Percentiles rank a stretch among this genome's conserved stretches.
Conservation (phyloP, 352 stramenopile species). For the Phytopythium kandeliae region DNA sequence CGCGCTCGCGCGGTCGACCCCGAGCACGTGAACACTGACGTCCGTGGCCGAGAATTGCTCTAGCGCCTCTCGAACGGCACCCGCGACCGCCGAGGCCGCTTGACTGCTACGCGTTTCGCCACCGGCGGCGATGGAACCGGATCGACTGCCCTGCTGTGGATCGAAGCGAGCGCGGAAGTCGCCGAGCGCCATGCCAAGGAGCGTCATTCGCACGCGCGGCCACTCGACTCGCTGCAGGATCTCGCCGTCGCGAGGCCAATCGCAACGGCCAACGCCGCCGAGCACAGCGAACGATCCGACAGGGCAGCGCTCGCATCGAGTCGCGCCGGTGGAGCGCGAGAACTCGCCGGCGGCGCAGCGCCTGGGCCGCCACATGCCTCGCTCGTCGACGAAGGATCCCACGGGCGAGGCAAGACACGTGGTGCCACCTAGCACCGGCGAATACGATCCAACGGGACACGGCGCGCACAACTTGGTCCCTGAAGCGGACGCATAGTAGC, state of each 20-base stretch:
- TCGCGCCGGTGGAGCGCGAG: conserved; percentile 13
- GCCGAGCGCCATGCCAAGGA: conserved; percentile 12
- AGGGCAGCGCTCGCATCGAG: conserved; percentile 23
- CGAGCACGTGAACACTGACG: conserved; percentile 13
- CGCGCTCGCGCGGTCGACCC: neutral
- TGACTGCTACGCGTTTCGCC: neutral
- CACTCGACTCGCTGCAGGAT: conserved; percentile 36
- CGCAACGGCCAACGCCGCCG: conserved; percentile 20
- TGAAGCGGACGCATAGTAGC: conserved; percentile 15
- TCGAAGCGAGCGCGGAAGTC: conserved; percentile 6
- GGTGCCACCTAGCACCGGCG: conserved; percentile 12
- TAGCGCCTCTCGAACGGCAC: conserved; percentile 18
- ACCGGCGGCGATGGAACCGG: neutral
- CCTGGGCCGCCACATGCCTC: conserved; percentile 19
- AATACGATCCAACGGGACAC: conserved; percentile 33
- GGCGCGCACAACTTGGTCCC: conserved; percentile 15
- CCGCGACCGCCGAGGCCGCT: neutral
- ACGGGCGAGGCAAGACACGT: conserved; percentile 19
- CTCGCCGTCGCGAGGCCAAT: conserved; percentile 22
- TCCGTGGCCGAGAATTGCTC: conserved; percentile 11
- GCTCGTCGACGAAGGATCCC: conserved; percentile 28
- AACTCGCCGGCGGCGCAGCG: conserved; percentile 25
- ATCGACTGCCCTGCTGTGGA: neutral
- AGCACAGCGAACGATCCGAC: conserved; percentile 24
- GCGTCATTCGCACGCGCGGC: conserved; percentile 17